phyloP scores from a whole-genome alignment of 1,139 yeast genomes.

The Magnusiomyces starmeri region DNA sequence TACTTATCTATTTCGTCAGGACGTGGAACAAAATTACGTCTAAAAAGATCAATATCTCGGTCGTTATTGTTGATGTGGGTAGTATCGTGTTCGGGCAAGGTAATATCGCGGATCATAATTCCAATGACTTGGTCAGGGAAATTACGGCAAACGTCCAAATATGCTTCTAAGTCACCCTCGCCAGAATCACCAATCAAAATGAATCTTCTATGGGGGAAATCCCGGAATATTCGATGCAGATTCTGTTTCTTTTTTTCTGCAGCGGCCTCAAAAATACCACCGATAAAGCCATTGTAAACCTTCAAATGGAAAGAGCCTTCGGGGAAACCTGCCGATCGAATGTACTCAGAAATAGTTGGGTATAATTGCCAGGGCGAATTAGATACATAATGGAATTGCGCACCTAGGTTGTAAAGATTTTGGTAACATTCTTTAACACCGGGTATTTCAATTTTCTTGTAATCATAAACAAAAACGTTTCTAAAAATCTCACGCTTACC shows the following conservation, averaged over 20 bases:
- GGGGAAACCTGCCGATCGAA: slow-evolving; percentile 54
- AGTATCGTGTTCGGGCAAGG: slow-evolving; percentile 30
- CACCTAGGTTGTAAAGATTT: slow-evolving; percentile 35
- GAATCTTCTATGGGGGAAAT: slow-evolving; percentile 72
- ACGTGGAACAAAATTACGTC: slow-evolving; percentile 17
- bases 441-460: slow-evolving; percentile 59
- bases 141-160: slow-evolving; percentile 55
- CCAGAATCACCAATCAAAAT: slow-evolving; percentile 92
- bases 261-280: slow-evolving; percentile 80
- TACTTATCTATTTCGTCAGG: slow-evolving; percentile 21
- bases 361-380: slow-evolving; percentile 92
- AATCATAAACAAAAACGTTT: slow-evolving; percentile 63
- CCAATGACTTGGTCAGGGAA: slow-evolving; percentile 61
- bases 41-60: neutral
- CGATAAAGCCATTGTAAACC: slow-evolving; percentile 73
- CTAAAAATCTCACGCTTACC: slow-evolving; percentile 77
- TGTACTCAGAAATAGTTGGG: slow-evolving; percentile 55
- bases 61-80: slow-evolving; percentile 7
- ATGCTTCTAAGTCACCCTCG: slow-evolving; percentile 90
- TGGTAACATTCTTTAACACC: slow-evolving; percentile 69
- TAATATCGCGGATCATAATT: slow-evolving; percentile 76
- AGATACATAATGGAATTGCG: slow-evolving; percentile 82
- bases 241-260: slow-evolving; percentile 69
- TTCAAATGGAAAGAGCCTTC: slow-evolving; percentile 74
- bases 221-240: slow-evolving; percentile 55